A percentile compares a stretch with the other conserved stretches of the same genome.
These are phyloP conservation scores for Nymphaea colorata DNA, from an alignment of 164 flowering plant genomes.

Conservation along the genomic window DNA sequence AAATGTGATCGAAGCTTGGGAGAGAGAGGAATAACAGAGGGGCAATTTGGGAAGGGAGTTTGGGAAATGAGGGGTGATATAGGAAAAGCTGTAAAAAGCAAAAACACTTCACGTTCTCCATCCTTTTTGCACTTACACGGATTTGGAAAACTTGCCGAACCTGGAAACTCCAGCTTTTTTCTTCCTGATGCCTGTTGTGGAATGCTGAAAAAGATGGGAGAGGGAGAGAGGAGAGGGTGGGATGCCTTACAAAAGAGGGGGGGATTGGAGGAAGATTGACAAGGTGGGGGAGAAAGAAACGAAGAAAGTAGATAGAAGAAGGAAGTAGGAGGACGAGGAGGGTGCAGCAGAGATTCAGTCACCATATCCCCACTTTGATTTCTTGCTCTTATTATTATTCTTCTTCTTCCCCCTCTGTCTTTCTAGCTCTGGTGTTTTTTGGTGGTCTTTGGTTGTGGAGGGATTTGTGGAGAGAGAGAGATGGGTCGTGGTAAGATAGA, in stretches of 20 bases:
- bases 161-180: background rate
- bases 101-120: constrained; percentile 3
- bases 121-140: constrained; percentile 2
- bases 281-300: no score
- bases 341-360: no score
- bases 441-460: background rate
- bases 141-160: constrained; percentile 6
- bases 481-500: constrained; percentile 77
- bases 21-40: background rate
- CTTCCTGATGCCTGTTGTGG: background rate
- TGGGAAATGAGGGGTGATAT: no score
- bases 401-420: background rate
- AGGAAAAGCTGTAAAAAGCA: background rate
- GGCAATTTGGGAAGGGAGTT: background rate
- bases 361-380: no score
- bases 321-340: no score
- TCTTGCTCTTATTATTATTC: background rate
- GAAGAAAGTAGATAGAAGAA: no score
- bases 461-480: background rate
- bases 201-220: background rate
- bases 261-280: no score
- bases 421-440: background rate
- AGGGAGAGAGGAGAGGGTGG: background rate
- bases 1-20: background rate
- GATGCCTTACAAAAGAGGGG: background rate